These are phyloP conservation scores for Achaetomiella virescens DNA, from an alignment of 495 filamentous ascomycete genomes.

Conservation along the genomic window DNA sequence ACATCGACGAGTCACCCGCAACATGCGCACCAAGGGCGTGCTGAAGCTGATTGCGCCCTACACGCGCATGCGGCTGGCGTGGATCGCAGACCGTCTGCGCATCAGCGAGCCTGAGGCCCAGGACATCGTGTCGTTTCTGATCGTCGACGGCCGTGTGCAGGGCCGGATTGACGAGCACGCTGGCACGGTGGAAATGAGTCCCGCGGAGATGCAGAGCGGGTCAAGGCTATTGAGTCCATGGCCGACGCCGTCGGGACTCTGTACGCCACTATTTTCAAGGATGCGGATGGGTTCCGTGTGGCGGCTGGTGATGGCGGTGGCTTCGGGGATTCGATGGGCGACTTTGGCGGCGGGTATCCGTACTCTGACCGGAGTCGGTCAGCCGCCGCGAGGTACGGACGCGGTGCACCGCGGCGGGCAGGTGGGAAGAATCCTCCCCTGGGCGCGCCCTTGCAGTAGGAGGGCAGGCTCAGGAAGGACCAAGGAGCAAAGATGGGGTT, in stretches of 20 bases:
- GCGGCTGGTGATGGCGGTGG: conserved; percentile 10
- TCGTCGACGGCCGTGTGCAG: conserved; percentile 78
- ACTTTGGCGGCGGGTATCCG: neutral
- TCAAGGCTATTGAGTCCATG: conserved; percentile 69
- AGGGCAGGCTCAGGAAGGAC: too few species aligned
- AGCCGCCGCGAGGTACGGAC: neutral
- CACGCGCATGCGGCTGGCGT: conserved; percentile 78
- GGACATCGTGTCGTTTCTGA: conserved; percentile 88
- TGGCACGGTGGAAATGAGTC: conserved; percentile 79
- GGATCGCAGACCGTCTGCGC: conserved; percentile 78
- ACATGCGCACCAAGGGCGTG: conserved; percentile 94
- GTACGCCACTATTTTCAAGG: conserved; percentile 59
- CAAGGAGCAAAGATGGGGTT: neutral
- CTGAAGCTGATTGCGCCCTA: conserved; percentile 92
- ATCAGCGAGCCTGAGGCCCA: conserved; percentile 81
- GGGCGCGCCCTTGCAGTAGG: neutral
- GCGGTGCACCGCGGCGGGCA: neutral
- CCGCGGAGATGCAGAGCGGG: conserved; percentile 64
- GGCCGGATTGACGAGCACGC: conserved; percentile 85
- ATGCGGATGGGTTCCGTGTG: conserved; percentile 60
- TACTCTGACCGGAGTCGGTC: too few species aligned
- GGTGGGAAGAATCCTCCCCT: neutral
- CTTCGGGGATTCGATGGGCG: conserved; percentile 9
- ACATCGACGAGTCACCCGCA: conserved; percentile 97
- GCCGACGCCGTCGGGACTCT: conserved; percentile 59